Conservation (phyloP, 2,329 filamentous ascomycete species). For the Dothidotthia symphoricarpi region DNA sequence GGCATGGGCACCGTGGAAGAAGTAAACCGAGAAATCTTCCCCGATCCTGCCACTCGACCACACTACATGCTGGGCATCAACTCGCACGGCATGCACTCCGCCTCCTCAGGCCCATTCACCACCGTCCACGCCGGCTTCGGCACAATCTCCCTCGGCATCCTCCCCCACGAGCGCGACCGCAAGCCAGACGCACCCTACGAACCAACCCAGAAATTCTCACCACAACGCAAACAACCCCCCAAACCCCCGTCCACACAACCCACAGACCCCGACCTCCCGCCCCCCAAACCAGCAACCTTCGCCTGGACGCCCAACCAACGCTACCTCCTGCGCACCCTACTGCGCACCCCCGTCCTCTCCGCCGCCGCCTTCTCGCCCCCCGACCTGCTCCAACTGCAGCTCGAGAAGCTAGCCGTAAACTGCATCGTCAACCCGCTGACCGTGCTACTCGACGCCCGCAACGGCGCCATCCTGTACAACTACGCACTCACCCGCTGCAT, state of each 20-base stretch:
- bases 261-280: constrained; percentile 13
- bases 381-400: constrained; percentile 68
- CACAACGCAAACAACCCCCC: constrained; percentile 1
- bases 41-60: constrained; percentile 63
- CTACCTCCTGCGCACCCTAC: constrained; percentile 65
- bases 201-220: constrained; percentile 13
- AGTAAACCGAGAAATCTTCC: constrained; percentile 69
- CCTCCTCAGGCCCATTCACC: constrained; percentile 49
- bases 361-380: constrained; percentile 59
- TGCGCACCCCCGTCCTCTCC: constrained; percentile 60
- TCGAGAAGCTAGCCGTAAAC: constrained; percentile 75
- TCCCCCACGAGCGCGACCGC: constrained; percentile 43
- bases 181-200: constrained; percentile 25
- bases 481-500: constrained; percentile 64
- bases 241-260: constrained; percentile 11
- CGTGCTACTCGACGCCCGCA: constrained; percentile 72
- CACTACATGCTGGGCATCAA: constrained; percentile 72
- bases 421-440: constrained; percentile 79
- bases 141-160: constrained; percentile 56
- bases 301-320: constrained; percentile 47
- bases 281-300: constrained; percentile 20
- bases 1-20: constrained; percentile 82
- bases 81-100: constrained; percentile 56
- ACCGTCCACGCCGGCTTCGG: constrained; percentile 60
- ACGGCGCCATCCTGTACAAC: constrained; percentile 69